A percentile compares a stretch with the other conserved stretches of the same genome.
These are phyloP conservation scores for Plasmodium adleri DNA, from an alignment of 169 alveolate species.

Conservation along the genomic window DNA sequence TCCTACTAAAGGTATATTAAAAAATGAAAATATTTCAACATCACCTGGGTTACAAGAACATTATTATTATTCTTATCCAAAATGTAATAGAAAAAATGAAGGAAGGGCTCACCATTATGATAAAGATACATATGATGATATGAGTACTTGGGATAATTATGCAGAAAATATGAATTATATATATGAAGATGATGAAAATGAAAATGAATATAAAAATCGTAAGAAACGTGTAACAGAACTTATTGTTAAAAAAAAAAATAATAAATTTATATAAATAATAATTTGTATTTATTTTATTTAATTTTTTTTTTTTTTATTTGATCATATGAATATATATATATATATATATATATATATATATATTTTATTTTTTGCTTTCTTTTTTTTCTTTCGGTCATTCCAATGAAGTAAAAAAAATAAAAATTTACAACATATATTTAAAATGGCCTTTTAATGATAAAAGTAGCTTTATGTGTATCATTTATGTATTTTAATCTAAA, in stretches of 20 bases:
- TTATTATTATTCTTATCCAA: constrained; percentile 71
- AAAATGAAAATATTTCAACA: constrained; percentile 13
- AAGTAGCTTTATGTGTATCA: no score
- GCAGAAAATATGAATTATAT: constrained; percentile 46
- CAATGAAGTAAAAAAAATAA: no score
- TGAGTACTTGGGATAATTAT: not conserved
- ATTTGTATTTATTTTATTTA: constrained; percentile 7
- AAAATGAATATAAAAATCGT: not conserved
- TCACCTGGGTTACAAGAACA: constrained; percentile 18
- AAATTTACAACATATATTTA: no score
- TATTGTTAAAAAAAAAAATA: constrained; percentile 32
- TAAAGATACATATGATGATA: not conserved
- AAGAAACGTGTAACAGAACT: constrained; percentile 40
- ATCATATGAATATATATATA: not conserved
- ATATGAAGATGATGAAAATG: constrained; percentile 28
- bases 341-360: no score
- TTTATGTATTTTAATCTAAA: no score
- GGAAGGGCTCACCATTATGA: constrained; percentile 1
- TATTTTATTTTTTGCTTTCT: no score
- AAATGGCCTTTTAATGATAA: no score
- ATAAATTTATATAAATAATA: constrained; percentile 8
- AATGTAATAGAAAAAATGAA: constrained; percentile 3
- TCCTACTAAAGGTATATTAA: not conserved
- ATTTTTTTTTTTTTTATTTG: not conserved
- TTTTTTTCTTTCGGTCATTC: no score